These are phyloP conservation scores for Ogataea wickerhamii DNA, from an alignment of 805 yeast species.

Conservation along the genomic window DNA sequence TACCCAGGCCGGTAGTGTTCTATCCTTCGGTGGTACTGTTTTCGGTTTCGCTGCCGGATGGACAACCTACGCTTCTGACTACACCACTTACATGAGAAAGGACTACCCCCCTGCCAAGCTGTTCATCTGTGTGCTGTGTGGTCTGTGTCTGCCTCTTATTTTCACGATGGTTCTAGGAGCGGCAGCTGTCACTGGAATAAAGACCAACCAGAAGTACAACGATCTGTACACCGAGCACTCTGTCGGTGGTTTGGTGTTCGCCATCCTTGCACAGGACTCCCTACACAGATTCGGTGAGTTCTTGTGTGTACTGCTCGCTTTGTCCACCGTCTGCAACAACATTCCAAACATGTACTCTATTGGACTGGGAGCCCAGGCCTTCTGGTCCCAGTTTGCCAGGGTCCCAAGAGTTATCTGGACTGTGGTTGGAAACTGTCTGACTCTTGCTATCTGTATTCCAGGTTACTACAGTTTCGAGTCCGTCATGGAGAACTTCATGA, in stretches of 20 bases:
- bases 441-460: conserved; percentile 86
- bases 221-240: conserved; percentile 50
- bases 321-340: conserved; percentile 87
- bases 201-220: conserved; percentile 42
- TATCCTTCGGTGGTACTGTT: conserved; percentile 77
- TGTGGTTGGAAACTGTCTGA: conserved; percentile 63
- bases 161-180: conserved; percentile 83
- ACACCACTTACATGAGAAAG: conserved; percentile 81
- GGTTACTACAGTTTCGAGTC: conserved; percentile 70
- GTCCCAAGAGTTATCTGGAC: conserved; percentile 88
- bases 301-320: conserved; percentile 77
- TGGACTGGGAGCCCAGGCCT: conserved; percentile 80
- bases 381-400: conserved; percentile 69
- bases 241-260: conserved; percentile 81
- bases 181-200: conserved; percentile 71
- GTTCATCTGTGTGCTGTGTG: conserved; percentile 60
- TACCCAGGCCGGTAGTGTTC: conserved; percentile 68
- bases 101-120: conserved; percentile 55
- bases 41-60: conserved; percentile 93
- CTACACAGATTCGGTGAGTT: conserved; percentile 88
- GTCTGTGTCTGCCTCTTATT: conserved; percentile 63
- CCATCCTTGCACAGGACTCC: conserved; percentile 72
- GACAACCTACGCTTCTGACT: conserved; percentile 91
- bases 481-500: conserved; percentile 85
- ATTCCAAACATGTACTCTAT: conserved; percentile 93